phyloP scores from a whole-genome alignment of 305 asterid genomes.

The Coffea humblotiana region DNA sequence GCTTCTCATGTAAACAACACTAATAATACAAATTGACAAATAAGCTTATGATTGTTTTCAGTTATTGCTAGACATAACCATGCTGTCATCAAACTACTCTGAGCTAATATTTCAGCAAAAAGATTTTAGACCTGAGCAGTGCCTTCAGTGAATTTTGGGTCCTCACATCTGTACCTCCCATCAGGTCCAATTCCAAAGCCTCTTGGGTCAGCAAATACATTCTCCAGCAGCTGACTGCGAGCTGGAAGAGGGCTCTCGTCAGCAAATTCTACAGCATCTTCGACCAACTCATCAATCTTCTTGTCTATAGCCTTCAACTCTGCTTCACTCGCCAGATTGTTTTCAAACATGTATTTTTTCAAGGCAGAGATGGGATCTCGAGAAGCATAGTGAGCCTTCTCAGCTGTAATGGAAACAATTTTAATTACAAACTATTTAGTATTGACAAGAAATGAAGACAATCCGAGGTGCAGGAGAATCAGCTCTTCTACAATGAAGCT shows the following conservation, averaged over 20 bases:
- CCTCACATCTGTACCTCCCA: conserved; percentile 97
- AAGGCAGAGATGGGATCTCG: conserved; percentile 81
- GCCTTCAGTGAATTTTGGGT: conserved; percentile 94
- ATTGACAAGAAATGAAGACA: conserved; percentile 8
- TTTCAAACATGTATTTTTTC: conserved; percentile 69
- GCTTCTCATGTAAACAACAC: conserved; percentile 22
- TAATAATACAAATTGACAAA: conserved; percentile 12
- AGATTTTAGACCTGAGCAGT: conserved; percentile 77
- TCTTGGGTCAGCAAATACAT: conserved; percentile 91
- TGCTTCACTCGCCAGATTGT: conserved; percentile 67
- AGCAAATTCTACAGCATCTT: conserved; percentile 92
- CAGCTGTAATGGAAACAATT: conserved; percentile 56
- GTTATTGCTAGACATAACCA: conserved; percentile 25
- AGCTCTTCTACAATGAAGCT: background rate
- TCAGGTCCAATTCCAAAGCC: conserved; percentile 97
- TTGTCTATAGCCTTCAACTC: conserved; percentile 83
- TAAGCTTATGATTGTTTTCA: conserved; percentile 15
- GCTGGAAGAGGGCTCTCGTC: conserved; percentile 78
- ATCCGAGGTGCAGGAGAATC: background rate
- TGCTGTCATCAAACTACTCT: conserved; percentile 11
- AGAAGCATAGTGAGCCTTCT: conserved; percentile 83
- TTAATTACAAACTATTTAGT: background rate
- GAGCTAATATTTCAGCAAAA: conserved; percentile 6
- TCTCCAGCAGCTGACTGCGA: conserved; percentile 87
- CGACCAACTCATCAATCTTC: conserved; percentile 80